Conservation (phyloP, 2,329 filamentous ascomycete species). For the Sodiomyces alkalinus region DNA sequence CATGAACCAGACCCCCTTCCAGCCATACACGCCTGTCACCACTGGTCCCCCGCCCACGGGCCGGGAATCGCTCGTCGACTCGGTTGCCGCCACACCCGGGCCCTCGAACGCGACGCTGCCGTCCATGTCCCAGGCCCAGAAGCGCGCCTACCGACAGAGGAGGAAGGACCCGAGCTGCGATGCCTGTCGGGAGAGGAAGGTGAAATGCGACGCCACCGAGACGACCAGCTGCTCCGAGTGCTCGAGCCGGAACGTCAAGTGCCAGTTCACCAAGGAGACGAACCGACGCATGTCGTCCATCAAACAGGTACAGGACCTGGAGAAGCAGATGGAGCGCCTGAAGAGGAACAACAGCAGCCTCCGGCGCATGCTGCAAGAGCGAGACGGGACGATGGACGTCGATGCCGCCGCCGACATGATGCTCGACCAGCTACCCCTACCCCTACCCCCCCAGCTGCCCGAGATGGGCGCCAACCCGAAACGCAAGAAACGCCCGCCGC, state of each 20-base stretch:
- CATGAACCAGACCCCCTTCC: constrained; percentile 29
- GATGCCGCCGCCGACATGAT: constrained; percentile 30
- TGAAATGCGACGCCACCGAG: constrained; percentile 91
- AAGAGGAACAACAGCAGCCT: constrained; percentile 68
- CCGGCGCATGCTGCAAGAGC: constrained; percentile 44
- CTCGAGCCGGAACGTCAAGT: constrained; percentile 90
- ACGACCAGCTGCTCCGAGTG: constrained; percentile 95
- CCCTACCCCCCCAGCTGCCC: constrained; percentile 40
- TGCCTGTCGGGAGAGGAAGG: constrained; percentile 76
- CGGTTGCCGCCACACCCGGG: constrained; percentile 38
- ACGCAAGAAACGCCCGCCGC: constrained; percentile 42
- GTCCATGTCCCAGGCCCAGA: constrained; percentile 49
- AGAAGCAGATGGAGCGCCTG: constrained; percentile 73
- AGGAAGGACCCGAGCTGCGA: constrained; percentile 96
- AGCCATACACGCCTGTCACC: constrained; percentile 36
- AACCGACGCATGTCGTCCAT: constrained; percentile 98
- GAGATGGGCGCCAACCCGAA: constrained; percentile 51
- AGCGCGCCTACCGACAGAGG: constrained; percentile 85
- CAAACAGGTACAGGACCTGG: constrained; percentile 95
- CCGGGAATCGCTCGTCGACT: constrained; percentile 45
- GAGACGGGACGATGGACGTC: constrained; percentile 33
- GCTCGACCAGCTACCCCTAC: constrained; percentile 33
- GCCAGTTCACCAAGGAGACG: constrained; percentile 97
- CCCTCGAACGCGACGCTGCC: constrained; percentile 21
- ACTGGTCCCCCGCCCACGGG: constrained; percentile 34